A percentile compares a stretch with the other conserved stretches of the same genome.
These are phyloP conservation scores for Rhypophila decipiens DNA, from an alignment of 495 filamentous ascomycete species.

Conservation along the genomic window DNA sequence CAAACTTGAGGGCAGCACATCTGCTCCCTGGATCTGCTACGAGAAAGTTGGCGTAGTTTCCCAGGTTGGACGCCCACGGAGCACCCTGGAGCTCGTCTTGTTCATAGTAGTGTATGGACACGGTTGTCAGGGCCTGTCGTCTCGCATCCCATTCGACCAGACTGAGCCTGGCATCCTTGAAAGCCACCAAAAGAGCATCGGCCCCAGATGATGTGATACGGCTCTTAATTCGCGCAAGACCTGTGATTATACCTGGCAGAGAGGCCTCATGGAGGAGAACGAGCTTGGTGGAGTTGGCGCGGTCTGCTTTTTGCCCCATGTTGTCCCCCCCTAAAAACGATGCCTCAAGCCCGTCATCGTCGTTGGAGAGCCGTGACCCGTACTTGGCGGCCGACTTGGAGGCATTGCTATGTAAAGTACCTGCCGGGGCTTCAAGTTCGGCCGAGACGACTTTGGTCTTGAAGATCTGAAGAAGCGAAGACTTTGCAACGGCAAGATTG, in stretches of 20 bases:
- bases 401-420: no score
- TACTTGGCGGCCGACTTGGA: constrained; percentile 25
- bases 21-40: constrained; percentile 85
- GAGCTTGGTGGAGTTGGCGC: constrained; percentile 63
- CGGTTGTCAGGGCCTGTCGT: constrained; percentile 66
- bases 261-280: constrained; percentile 77
- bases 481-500: constrained; percentile 84
- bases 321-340: constrained; percentile 55
- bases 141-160: constrained; percentile 92
- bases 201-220: constrained; percentile 67
- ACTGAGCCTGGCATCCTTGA: constrained; percentile 86
- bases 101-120: constrained; percentile 97
- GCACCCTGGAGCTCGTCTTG: constrained; percentile 73
- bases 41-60: constrained; percentile 66
- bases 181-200: constrained; percentile 75
- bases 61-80: constrained; percentile 67
- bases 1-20: constrained; percentile 92
- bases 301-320: constrained; percentile 47
- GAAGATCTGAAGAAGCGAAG: constrained; percentile 89
- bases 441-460: constrained; percentile 47
- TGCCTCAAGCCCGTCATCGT: constrained; percentile 54
- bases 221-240: constrained; percentile 68
- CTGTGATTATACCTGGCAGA: constrained; percentile 75
- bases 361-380: constrained; percentile 42
- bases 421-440: constrained; percentile 38